Conservation (phyloP, 371 early-diverging fungal genomes). For the Syncephalis fuscata region DNA sequence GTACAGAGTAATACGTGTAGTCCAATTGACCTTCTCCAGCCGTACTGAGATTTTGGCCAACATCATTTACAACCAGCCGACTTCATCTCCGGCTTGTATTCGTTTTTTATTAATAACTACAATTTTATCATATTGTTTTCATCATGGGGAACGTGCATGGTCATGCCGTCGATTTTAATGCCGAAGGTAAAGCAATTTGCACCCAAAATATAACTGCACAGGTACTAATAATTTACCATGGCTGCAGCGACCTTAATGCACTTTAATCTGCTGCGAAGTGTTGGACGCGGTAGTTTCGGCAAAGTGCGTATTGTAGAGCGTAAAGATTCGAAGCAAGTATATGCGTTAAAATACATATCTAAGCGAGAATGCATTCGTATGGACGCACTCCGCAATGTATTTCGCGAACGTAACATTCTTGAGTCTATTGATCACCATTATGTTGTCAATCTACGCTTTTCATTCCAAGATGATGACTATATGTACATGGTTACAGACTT, state of each 20-base stretch:
- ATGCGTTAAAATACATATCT: conserved; percentile 70
- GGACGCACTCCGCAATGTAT: conserved; percentile 57
- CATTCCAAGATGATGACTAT: conserved; percentile 68
- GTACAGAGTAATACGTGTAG: too few relatives aligned
- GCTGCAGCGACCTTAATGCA: conserved; percentile 44
- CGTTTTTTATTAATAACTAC: too few relatives aligned
- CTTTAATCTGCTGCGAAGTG: conserved; percentile 45
- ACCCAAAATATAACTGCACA: too few relatives aligned
- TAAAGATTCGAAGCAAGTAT: conserved; percentile 36
- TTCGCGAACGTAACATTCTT: conserved; percentile 63
- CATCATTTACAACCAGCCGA: too few relatives aligned
- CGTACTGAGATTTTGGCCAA: too few relatives aligned
- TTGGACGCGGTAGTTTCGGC: conserved; percentile 63
- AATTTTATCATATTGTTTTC: too few relatives aligned
- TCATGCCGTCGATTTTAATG: too few relatives aligned
- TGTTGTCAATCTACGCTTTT: conserved; percentile 60
- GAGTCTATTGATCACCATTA: conserved; percentile 65
- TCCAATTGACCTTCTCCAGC: too few relatives aligned
- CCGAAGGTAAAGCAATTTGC: too few relatives aligned
- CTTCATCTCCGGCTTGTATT: too few relatives aligned
- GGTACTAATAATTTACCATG: too few relatives aligned
- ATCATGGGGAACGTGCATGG: too few relatives aligned
- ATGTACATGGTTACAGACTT: conserved; percentile 81
- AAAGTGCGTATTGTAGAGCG: conserved; percentile 68
- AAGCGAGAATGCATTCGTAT: conserved; percentile 61